Conservation (phyloP, 495 filamentous ascomycete genomes). For the Terfezia claveryi region DNA sequence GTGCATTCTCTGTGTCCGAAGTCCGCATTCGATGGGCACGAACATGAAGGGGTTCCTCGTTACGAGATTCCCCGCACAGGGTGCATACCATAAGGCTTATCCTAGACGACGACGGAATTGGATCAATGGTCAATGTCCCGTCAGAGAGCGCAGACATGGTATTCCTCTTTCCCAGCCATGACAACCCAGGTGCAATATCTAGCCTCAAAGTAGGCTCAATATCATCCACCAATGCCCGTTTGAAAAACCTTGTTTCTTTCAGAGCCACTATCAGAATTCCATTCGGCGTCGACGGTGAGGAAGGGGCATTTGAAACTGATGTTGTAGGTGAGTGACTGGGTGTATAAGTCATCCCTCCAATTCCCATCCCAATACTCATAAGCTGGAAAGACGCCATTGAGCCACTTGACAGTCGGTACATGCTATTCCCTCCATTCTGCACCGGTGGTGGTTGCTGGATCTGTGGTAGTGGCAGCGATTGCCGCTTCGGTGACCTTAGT, state of each 20-base stretch:
- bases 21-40: slow-evolving; percentile 77
- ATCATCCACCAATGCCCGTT: slow-evolving; percentile 66
- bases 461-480: not conserved
- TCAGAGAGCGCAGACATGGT: slow-evolving; percentile 64
- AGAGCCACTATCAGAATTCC: slow-evolving; percentile 26
- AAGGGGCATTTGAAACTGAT: slow-evolving; percentile 6
- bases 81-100: slow-evolving; percentile 48
- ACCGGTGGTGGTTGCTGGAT: not conserved
- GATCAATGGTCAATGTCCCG: slow-evolving; percentile 77
- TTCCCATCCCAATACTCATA: slow-evolving; percentile 16
- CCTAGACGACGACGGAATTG: slow-evolving; percentile 37
- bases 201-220: slow-evolving; percentile 83
- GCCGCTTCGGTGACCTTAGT: slow-evolving; percentile 38
- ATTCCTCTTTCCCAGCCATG: slow-evolving; percentile 71
- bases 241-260: slow-evolving; percentile 87
- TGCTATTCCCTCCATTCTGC: not conserved
- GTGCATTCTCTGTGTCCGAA: slow-evolving; percentile 61
- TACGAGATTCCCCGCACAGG: slow-evolving; percentile 57
- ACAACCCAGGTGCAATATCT: slow-evolving; percentile 72
- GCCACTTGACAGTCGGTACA: slow-evolving; percentile 35
- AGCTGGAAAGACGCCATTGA: slow-evolving; percentile 26
- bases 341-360: slow-evolving; percentile 10
- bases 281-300: slow-evolving; percentile 4
- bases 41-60: slow-evolving; percentile 43
- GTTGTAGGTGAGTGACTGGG: slow-evolving; percentile 15